Conservation (phyloP, 805 yeast species). For the Metschnikowia aberdeeniae region DNA sequence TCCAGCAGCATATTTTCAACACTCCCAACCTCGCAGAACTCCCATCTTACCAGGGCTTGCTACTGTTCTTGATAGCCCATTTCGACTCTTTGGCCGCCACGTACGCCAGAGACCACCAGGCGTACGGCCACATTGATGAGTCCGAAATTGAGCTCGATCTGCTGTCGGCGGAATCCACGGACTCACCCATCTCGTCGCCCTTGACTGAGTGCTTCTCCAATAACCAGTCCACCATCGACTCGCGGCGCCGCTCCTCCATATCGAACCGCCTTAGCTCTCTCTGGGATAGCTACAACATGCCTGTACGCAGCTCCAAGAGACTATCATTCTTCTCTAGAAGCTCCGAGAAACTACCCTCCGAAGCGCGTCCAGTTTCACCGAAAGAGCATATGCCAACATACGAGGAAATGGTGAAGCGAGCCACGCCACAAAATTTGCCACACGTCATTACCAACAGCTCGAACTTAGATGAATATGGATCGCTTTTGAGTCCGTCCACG, state of each 20-base stretch:
- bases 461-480: constrained; percentile 1
- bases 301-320: constrained; percentile 18
- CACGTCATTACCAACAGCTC: constrained; percentile 1
- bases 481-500: background rate
- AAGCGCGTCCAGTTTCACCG: background rate
- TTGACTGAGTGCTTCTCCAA: constrained; percentile 14
- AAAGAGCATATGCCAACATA: constrained; percentile 1
- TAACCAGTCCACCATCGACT: constrained; percentile 6
- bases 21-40: constrained; percentile 13
- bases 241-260: constrained; percentile 16
- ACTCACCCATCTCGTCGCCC: constrained; percentile 13
- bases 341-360: constrained; percentile 5
- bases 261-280: constrained; percentile 17
- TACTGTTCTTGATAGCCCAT: constrained; percentile 18
- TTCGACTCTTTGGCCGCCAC: constrained; percentile 9
- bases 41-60: constrained; percentile 10
- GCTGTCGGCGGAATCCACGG: constrained; percentile 9
- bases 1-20: constrained; percentile 29
- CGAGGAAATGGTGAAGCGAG: constrained; percentile 2
- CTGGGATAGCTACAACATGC: constrained; percentile 19
- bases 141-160: constrained; percentile 4
- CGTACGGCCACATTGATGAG: constrained; percentile 12
- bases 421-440: background rate
- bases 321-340: constrained; percentile 14
- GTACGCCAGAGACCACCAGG: constrained; percentile 6